Base-by-base conservation (phyloP, 2,329 filamentous ascomycete genomes). In the Cadophora luteo-olivacea region DNA sequence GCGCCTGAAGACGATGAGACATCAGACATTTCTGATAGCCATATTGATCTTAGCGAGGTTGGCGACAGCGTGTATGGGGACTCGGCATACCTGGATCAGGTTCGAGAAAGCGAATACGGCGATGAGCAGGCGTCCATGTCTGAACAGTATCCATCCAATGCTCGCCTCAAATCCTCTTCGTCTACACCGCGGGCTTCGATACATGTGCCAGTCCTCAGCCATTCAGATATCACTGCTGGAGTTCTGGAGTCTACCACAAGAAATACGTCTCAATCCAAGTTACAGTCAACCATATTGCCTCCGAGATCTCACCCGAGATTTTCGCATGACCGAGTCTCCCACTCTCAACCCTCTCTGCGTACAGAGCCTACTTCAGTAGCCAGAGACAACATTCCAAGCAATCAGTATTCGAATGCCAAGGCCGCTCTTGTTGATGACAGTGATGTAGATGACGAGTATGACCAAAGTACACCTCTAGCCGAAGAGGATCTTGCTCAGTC, bases 401-500 rank as follows among this genome's bases (percentile, higher is more conserved):
- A 8, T n/a, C 63, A 58, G 24, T 5, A 49, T 36, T 24, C 9
- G 16, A 57, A 29, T 36, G n/a, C 32, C 7, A 7, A 4, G 45
- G 48, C 16, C 32, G 57, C 64, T 65, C n/a, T 25, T 48, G 8
- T 24, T 49, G 45, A 68, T 38, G 51, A 64, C 55, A 60, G 67
- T 60, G 70, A 58, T 57, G 68, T 68, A 11, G 70, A 70, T 9
- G 72, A 71, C 9, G 74, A 72, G n/a, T 69, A 70, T 9, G 74
- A 69, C 6, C 60, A 48, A 19, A 67, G 72, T 3, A 73, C 72
- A 19, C 69, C 72, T 54, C 48, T 68, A 22, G 67, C 54, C 2
- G 73, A 77, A 14, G 83, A 87, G 41, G 87, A 90, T 69, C 80
- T 92, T 24, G 79, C 85, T 3, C 82, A 87, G 70, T 95, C 92